These are phyloP conservation scores for Saccharomycopsis hybrid DNA, from an alignment of 1,139 yeast species.

Conservation along the genomic window DNA sequence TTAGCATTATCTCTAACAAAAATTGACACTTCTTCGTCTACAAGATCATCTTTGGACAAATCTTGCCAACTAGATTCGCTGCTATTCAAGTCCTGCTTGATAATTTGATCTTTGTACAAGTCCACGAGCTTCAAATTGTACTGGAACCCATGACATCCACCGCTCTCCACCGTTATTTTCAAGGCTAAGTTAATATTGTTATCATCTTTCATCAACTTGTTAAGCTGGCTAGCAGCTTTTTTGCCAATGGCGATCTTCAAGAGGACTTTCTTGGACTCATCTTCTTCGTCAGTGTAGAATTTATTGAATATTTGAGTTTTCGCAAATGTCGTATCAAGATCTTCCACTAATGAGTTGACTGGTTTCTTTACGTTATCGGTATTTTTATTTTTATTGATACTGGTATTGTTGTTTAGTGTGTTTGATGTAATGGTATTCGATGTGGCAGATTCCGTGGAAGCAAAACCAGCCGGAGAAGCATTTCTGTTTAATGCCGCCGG, in stretches of 20 bases:
- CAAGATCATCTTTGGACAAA: constrained; percentile 31
- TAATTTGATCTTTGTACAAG: constrained; percentile 31
- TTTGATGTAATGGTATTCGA: too few species aligned
- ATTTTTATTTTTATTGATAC: too few species aligned
- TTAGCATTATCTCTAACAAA: constrained; percentile 66
- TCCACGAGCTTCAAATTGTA: constrained; percentile 65
- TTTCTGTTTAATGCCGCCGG: too few species aligned
- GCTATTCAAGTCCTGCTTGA: constrained; percentile 22
- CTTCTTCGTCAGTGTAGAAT: background rate
- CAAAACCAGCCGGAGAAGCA: too few species aligned
- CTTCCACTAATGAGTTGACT: too few species aligned
- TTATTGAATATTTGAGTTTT: too few species aligned
- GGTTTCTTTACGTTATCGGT: too few species aligned
- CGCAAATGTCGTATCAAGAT: too few species aligned
- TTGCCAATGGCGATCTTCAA: constrained; percentile 35
- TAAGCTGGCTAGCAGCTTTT: constrained; percentile 49
- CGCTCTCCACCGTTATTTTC: constrained; percentile 82
- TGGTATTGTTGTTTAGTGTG: too few species aligned
- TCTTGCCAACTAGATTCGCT: background rate
- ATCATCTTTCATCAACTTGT: constrained; percentile 51
- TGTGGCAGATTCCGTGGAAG: too few species aligned
- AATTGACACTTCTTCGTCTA: constrained; percentile 34
- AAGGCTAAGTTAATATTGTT: constrained; percentile 56
- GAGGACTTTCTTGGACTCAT: background rate
- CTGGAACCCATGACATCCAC: constrained; percentile 98